Percentiles rank a stretch among this genome's conserved stretches.
Conservation (phyloP, 805 yeast genomes). For the Candida hungchunana region DNA sequence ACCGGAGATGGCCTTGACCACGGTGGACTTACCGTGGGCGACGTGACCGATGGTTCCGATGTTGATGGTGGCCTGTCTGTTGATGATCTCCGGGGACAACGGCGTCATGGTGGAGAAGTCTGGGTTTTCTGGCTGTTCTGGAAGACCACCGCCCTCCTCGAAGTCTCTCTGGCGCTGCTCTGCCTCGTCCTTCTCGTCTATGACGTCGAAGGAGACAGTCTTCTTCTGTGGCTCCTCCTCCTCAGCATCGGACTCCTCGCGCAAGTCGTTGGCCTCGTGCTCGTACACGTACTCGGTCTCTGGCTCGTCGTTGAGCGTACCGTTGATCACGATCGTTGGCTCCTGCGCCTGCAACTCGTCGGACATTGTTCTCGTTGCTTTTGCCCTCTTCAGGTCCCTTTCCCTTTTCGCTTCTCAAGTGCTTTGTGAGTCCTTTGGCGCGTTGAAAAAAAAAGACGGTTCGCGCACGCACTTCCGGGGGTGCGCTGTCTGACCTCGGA, state of each 20-base stretch:
- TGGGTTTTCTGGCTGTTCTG: constrained; percentile 91
- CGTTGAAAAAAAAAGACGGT: no score
- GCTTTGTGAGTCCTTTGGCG: no score
- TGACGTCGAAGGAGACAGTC: constrained; percentile 76
- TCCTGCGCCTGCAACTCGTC: constrained; percentile 82
- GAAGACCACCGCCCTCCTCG: constrained; percentile 97
- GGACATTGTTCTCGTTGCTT: no score
- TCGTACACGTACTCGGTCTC: constrained; percentile 30
- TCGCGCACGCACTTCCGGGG: no score
- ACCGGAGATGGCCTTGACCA: constrained; percentile 94
- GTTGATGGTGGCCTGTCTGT: constrained; percentile 98
- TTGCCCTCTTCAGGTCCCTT: no score
- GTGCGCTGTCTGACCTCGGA: no score
- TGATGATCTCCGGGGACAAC: constrained; percentile 89
- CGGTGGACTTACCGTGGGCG: constrained; percentile 93
- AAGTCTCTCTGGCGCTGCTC: constrained; percentile 80
- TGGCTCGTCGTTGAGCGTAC: constrained; percentile 40
- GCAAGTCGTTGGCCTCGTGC: constrained; percentile 19
- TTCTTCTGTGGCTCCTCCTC: constrained; percentile 50
- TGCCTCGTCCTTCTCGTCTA: constrained; percentile 67
- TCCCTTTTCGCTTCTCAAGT: no score
- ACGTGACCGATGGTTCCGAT: constrained; percentile 97
- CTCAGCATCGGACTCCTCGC: constrained; percentile 36
- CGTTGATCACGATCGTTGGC: constrained; percentile 79
- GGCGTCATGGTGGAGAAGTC: constrained; percentile 82